Evolutionary conservation across 192 early-diverging fungal species (phyloP).

Genomic region (Piromyces finnis): DNA sequence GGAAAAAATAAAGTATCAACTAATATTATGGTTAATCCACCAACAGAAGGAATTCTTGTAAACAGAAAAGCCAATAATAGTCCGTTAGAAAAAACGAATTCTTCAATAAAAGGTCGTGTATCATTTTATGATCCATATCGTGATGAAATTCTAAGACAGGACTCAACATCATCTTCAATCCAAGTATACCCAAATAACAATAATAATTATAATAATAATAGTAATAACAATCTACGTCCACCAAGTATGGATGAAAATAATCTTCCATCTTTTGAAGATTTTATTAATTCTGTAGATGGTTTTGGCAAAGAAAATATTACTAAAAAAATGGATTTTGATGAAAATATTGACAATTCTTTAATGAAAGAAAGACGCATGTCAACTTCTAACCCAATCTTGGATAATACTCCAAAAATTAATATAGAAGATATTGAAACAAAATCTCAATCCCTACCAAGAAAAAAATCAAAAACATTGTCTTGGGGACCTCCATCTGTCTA

Average conservation of each 20-base stretch:
- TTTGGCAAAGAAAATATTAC: background rate
- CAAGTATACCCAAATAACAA: background rate
- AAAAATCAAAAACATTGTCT: background rate
- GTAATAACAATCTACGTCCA: background rate
- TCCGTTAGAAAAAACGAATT: background rate
- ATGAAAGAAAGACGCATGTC: background rate
- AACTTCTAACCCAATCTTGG: background rate
- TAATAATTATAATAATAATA: background rate
- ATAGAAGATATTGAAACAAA: background rate
- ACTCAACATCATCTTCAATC: background rate
- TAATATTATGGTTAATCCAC: background rate
- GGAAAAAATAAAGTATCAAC: too few relatives aligned
- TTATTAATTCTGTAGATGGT: background rate
- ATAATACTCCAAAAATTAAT: background rate
- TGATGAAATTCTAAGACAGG: background rate
- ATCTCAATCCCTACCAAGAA: background rate
- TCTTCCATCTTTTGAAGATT: background rate
- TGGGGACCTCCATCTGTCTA: background rate
- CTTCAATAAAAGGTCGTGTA: background rate
- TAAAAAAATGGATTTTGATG: background rate
- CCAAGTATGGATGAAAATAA: background rate
- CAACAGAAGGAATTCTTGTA: background rate
- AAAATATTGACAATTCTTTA: background rate
- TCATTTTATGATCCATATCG: background rate
- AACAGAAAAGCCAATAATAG: background rate